Evolutionary conservation across 345 rosid genomes (phyloP), one percentile per base, ranked within the genome.

Genomic region (Murraya paniculata): DNA sequence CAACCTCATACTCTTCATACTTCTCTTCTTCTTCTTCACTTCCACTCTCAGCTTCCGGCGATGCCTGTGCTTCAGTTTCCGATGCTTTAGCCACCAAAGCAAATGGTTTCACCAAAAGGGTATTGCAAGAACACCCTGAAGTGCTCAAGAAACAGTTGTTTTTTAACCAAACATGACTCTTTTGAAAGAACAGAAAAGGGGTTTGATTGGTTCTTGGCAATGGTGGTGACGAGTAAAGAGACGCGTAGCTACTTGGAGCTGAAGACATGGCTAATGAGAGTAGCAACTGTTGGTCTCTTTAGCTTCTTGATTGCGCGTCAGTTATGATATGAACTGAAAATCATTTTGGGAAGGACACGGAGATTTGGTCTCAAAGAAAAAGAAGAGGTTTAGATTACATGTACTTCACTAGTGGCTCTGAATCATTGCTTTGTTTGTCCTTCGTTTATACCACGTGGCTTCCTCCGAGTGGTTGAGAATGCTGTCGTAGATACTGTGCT

Each of bases 1-100:
- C 99, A 30, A 96, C 87, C 86, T 94, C 98, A 78, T 94, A 96
- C 83, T 86, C 91, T 80, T 91, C 97, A 66, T 84, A 87, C 89
- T 78, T 75, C 33, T 87, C 84, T 71, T 83, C 88, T 61, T 57
- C 88, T 59, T 25, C 90, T 60, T 45, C 92, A 22, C 78, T 68
- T 55, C 77, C 88, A 71, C 67, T 74, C n/a, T 81, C 84, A 16
- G 87, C 45, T 25, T 88, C 82, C 0, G 50, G 18, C 13, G 90
- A 79, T 28, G 91, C 59, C 70, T 71, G 83, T 7, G 97, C 68
- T 77, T 89, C 93, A 0, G 88, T 80, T 65, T 90, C 94, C 1
- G 97, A 91, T 9, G 97, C 95, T 72, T 83, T 91, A 67, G 76
- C 81, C 31, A 84, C 79, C 62, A 79, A 81, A 79, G 35, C 71